Base-by-base conservation (phyloP, 2,329 filamentous ascomycete genomes). In the Arthrobotrys pseudoclavata region DNA sequence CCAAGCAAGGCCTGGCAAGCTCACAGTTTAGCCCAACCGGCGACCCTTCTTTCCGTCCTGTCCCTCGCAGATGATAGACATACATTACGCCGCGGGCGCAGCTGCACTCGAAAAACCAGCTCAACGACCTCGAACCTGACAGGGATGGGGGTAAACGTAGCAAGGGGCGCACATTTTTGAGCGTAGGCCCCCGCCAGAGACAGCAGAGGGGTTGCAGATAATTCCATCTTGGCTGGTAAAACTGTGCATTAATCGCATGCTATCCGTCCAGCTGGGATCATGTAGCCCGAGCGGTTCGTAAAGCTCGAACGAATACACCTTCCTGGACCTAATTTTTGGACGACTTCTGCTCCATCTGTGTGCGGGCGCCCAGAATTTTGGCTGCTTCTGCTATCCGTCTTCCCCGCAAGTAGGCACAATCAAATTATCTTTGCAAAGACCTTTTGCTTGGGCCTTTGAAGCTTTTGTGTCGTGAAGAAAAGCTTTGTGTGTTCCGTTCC, bases 21-120 rank as follows among this genome's bases (percentile, higher is more conserved):
- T 76, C 55, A 24, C 7, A 40, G 20, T 61, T 62, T 47, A 62
- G 40, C 55, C 47, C 71, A 55, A 64, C 64, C 53, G 62, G 71
- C 50, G 40, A 66, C 60, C 50, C 61, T 62, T 70, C 62, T 64
- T 77, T 68, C 62, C 74, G 52, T 67, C 45, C 53, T 57, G 74
- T 77, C 74, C 74, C 74, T 77, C 74, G 74, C 74, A 71, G 67
- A 71, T 77, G 74, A 69, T 64, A 63, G 61, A 67, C 71, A 69
- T 75, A 55, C 52, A 62, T 71, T 57, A 55, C 48, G 69, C 60
- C 60, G 55, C 61, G 60, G 42, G 69, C 69, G 69, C 69, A 72
- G 61, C 69, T 50, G 63, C 55, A 42, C 9, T 20, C 60, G 22
- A 40, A 62, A 64, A 61, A 60, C 18, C 60, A 57, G 57, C 47